Evolutionary conservation across 805 yeast genomes (phyloP).

Genomic region (Brettanomyces sp.): DNA sequence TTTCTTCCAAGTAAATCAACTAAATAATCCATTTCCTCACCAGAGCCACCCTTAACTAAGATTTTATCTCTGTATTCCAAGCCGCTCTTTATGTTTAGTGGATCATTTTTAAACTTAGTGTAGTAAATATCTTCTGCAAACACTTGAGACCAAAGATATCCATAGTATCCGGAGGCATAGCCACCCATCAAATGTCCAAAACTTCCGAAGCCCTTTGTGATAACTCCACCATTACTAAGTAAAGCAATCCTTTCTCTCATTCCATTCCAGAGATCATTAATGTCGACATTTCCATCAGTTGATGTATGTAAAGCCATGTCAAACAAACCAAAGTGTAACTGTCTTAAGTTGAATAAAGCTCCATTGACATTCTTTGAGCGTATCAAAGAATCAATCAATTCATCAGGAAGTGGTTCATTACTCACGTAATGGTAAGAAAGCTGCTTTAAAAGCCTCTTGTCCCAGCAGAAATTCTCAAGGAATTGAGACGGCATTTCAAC

Average conservation of each 20-base stretch:
- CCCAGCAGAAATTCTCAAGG: constrained; percentile 87
- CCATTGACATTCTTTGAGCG: constrained; percentile 68
- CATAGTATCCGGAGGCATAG: constrained; percentile 80
- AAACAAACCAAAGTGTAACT: constrained; percentile 68
- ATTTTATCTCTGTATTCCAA: constrained; percentile 60
- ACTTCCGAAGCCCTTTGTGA: constrained; percentile 61
- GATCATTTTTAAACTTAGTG: constrained; percentile 56
- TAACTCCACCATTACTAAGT: constrained; percentile 42
- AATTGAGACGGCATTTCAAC: constrained; percentile 90
- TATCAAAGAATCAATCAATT: constrained; percentile 47
- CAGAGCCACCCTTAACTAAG: constrained; percentile 63
- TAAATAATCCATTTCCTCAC: constrained; percentile 58
- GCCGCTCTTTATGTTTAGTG: constrained; percentile 56
- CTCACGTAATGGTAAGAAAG: constrained; percentile 58
- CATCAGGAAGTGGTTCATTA: constrained; percentile 47
- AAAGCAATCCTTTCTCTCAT: constrained; percentile 55
- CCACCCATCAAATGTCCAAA: constrained; percentile 82
- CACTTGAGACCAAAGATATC: constrained; percentile 78
- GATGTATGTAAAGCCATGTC: constrained; percentile 63
- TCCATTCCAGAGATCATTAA: constrained; percentile 53
- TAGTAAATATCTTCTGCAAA: constrained; percentile 79
- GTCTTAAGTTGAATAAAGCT: constrained; percentile 63
- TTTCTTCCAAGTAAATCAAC: constrained; percentile 63
- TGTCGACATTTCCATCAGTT: constrained; percentile 37
- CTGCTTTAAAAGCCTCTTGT: constrained; percentile 43